Conservation (phyloP, 208 protist genomes). For the Porcisia hertigi region DNA sequence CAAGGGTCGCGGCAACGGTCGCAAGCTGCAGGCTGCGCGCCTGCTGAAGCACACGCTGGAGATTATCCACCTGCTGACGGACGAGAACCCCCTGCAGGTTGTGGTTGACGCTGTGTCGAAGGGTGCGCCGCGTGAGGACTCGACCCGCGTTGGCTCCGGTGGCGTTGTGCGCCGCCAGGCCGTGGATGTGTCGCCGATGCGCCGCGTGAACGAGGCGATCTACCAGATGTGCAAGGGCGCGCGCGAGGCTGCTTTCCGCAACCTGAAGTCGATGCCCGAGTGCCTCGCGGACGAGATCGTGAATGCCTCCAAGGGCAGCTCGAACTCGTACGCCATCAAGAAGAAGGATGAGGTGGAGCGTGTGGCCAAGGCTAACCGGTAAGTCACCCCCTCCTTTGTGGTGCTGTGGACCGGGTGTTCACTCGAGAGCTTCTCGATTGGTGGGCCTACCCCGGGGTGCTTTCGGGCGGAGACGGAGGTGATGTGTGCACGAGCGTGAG, state of each 20-base stretch:
- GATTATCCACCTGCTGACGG: conserved; percentile 99
- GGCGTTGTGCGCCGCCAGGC: conserved; percentile 99
- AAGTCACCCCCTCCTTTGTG: no score
- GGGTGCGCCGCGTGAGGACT: conserved; percentile 99
- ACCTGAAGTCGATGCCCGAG: conserved; percentile 99
- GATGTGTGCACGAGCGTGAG: no score
- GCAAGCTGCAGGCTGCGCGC: conserved; percentile 99
- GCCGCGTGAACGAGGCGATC: conserved; percentile 99
- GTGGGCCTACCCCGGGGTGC: no score
- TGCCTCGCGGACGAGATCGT: conserved; percentile 99
- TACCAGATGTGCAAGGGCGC: conserved; percentile 98
- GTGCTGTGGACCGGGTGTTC: no score
- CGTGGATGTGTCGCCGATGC: conserved; percentile 99
- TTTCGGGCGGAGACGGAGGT: no score
- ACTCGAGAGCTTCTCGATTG: no score
- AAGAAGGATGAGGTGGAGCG: conserved; percentile 99
- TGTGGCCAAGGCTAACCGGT: conserved; percentile 99
- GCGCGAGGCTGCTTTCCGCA: conserved; percentile 98
- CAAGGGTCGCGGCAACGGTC: conserved; percentile 99
- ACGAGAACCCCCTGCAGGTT: conserved; percentile 99
- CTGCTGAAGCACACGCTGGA: conserved; percentile 99
- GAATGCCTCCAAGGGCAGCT: conserved; percentile 97
- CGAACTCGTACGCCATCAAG: conserved; percentile 99
- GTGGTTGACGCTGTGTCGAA: conserved; percentile 99
- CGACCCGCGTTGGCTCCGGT: conserved; percentile 99